phyloP scores from a whole-genome alignment of 192 early-diverging fungal genomes.

The Cetraspora pellucida region DNA sequence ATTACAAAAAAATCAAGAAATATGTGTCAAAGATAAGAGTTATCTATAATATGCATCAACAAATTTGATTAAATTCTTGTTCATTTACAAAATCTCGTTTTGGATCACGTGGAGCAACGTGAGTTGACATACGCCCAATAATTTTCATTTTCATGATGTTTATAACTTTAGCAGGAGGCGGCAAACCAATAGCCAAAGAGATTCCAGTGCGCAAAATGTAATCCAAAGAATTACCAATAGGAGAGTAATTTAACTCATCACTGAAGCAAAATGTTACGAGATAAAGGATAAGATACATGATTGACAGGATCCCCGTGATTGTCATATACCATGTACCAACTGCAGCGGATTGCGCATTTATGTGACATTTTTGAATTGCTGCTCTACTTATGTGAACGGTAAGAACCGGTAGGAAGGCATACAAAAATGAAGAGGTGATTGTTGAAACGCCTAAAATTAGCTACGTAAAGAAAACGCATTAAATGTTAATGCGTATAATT shows the following conservation, averaged over 20 bases:
- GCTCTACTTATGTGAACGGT: not conserved
- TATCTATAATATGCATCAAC: too few relatives aligned
- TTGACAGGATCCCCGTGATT: constrained; percentile 4
- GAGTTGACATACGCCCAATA: not conserved
- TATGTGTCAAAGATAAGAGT: too few relatives aligned
- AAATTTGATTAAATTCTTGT: too few relatives aligned
- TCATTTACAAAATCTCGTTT: too few relatives aligned
- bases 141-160: not conserved
- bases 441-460: constrained; percentile 16
- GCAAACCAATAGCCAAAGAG: constrained; percentile 6
- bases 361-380: not conserved
- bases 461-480: not conserved
- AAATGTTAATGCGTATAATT: too few relatives aligned
- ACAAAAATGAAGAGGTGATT: not conserved
- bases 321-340: constrained; percentile 22
- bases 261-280: not conserved
- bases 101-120: not conserved
- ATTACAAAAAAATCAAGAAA: too few relatives aligned
- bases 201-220: not conserved
- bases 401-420: not conserved
- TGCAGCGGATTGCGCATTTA: constrained; percentile 27
- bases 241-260: not conserved
- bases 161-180: constrained; percentile 1
- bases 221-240: constrained; percentile 3
- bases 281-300: constrained; percentile 13